phyloP scores from a whole-genome alignment of 805 yeast genomes.

The Hanseniaspora lachancei region DNA sequence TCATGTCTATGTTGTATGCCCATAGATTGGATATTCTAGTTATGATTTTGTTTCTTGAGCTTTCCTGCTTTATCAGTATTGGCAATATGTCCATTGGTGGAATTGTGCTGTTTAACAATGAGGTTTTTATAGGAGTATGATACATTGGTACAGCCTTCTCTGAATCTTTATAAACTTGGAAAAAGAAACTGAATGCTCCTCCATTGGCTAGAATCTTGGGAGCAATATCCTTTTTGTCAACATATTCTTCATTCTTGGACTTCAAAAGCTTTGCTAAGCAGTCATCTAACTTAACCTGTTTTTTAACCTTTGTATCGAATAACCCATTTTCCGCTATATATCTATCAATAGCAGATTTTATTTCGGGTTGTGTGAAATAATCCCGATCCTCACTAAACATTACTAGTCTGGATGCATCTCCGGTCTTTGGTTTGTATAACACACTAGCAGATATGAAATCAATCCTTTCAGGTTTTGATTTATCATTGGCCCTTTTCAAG shows the following conservation, averaged over 20 bases:
- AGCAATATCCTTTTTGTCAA: slow-evolving; percentile 28
- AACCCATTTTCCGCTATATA: slow-evolving; percentile 46
- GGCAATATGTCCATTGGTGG: slow-evolving; percentile 57
- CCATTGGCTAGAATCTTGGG: slow-evolving; percentile 36
- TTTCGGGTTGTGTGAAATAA: slow-evolving; percentile 43
- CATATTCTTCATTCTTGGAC: slow-evolving; percentile 20
- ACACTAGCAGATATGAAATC: slow-evolving; percentile 26
- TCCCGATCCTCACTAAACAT: slow-evolving; percentile 29
- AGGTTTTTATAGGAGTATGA: slow-evolving; percentile 31
- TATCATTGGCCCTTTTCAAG: slow-evolving; percentile 13
- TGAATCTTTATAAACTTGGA: slow-evolving; percentile 31
- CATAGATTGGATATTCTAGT: slow-evolving; percentile 65
- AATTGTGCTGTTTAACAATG: slow-evolving; percentile 47
- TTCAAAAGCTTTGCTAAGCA: slow-evolving; percentile 32
- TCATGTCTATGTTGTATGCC: slow-evolving; percentile 49
- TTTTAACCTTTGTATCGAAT: slow-evolving; percentile 40
- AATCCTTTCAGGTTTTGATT: slow-evolving; percentile 21
- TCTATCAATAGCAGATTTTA: slow-evolving; percentile 38
- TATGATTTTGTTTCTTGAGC: slow-evolving; percentile 56
- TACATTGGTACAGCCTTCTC: slow-evolving; percentile 11
- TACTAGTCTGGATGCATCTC: slow-evolving; percentile 34
- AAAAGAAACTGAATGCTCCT: slow-evolving; percentile 34
- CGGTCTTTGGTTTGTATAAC: slow-evolving; percentile 45
- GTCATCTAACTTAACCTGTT: slow-evolving; percentile 43
- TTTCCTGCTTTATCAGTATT: slow-evolving; percentile 40